Conservation (phyloP, 129 eudicot species). For the Artemisia argyi region DNA sequence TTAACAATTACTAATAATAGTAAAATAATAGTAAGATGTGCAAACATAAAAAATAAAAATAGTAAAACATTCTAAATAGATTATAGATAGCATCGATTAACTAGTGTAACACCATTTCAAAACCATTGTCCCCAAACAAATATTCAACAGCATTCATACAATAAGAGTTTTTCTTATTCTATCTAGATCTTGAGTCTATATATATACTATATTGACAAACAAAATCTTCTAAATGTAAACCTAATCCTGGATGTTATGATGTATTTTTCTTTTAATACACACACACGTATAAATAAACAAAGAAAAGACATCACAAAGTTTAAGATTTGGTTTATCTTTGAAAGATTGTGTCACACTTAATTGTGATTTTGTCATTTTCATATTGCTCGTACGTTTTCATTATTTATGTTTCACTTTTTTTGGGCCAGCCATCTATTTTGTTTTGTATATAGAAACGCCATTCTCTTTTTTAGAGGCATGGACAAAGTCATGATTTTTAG, state of each 20-base stretch:
- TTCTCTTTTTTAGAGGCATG: too few species aligned
- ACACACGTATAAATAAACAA: neutral
- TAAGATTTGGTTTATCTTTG: constrained; percentile 19
- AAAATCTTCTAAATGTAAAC: neutral
- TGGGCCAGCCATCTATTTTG: neutral
- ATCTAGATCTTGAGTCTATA: neutral
- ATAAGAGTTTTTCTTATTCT: neutral
- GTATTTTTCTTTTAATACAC: neutral
- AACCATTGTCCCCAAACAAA: too few species aligned
- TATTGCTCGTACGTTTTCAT: constrained; percentile 9
- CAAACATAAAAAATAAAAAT: too few species aligned
- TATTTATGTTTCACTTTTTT: neutral
- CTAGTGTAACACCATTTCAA: too few species aligned
- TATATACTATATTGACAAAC: neutral
- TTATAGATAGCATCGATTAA: too few species aligned
- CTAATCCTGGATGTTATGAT: constrained; percentile 1
- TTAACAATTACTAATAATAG: too few species aligned
- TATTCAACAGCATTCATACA: neutral
- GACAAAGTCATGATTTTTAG: too few species aligned
- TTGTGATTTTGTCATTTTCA: constrained; percentile 15
- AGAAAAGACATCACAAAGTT: constrained; percentile 12
- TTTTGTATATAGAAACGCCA: neutral
- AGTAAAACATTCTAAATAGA: too few species aligned
- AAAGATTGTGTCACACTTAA: constrained; percentile 2
- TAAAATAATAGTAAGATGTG: too few species aligned